Evolutionary conservation across 164 flowering plant genomes (phyloP).

Genomic region (Vitis cinerea): DNA sequence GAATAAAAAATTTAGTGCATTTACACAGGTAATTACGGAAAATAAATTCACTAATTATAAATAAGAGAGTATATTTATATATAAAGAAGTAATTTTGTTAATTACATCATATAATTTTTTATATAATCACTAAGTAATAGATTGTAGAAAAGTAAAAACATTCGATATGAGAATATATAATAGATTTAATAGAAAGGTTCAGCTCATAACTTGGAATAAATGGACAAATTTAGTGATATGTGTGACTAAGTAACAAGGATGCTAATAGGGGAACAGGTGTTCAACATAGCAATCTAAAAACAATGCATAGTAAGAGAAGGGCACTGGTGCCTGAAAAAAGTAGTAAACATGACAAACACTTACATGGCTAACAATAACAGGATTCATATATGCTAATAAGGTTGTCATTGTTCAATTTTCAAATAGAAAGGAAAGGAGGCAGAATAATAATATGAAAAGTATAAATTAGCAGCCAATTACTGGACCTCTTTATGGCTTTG

Average conservation of each 20-base stretch:
- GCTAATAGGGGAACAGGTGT: too few species aligned
- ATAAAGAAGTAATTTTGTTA: too few species aligned
- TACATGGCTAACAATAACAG: too few species aligned
- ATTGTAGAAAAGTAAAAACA: not conserved
- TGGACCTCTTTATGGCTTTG: slow-evolving; percentile 69
- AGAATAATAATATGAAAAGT: not conserved
- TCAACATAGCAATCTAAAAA: too few species aligned
- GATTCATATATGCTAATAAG: too few species aligned
- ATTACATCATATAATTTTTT: not conserved
- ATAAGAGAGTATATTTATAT: not conserved
- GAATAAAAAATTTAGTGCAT: not conserved
- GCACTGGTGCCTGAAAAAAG: too few species aligned
- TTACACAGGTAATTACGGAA: not conserved
- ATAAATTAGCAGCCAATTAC: not conserved
- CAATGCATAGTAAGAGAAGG: too few species aligned
- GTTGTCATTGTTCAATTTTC: not conserved
- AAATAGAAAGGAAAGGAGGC: not conserved
- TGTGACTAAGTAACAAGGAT: too few species aligned
- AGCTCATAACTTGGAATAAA: too few species aligned
- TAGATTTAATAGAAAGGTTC: too few species aligned
- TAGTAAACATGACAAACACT: not conserved
- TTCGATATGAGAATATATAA: not conserved
- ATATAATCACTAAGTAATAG: not conserved
- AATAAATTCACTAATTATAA: not conserved
- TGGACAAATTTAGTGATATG: too few species aligned